Conservation (phyloP, 129 eudicot species). For the Ambrosia artemisiifolia region DNA sequence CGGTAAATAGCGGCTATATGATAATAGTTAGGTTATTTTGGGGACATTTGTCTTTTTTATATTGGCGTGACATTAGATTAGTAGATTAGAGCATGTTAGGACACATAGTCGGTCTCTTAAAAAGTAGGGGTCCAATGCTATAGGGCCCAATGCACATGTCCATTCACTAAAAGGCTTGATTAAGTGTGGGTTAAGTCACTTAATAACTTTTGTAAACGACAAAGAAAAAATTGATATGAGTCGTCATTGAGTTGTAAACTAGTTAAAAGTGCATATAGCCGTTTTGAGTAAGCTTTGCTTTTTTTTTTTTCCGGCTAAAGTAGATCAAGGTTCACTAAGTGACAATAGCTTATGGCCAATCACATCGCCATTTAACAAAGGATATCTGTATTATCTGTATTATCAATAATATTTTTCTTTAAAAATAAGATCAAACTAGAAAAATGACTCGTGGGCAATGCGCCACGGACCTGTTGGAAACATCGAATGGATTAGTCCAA, state of each 20-base stretch:
- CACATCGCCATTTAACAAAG: slow-evolving; percentile 4
- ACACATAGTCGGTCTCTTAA: background rate
- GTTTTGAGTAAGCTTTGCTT: slow-evolving; percentile 19
- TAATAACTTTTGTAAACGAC: slow-evolving; percentile 21
- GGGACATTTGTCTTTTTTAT: background rate
- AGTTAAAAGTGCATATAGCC: slow-evolving; percentile 6
- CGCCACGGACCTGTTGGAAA: no score
- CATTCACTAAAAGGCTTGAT: slow-evolving; percentile 22
- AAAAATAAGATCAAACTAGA: no score
- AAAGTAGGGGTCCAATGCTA: background rate
- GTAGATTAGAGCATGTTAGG: background rate
- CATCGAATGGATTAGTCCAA: no score
- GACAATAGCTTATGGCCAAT: slow-evolving; percentile 18
- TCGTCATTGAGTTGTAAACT: slow-evolving; percentile 16
- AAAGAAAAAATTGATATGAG: slow-evolving; percentile 1
- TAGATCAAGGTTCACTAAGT: slow-evolving; percentile 8
- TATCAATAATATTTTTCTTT: background rate
- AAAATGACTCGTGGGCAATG: no score
- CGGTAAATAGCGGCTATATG: background rate
- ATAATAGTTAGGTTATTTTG: background rate
- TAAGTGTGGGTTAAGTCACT: slow-evolving; percentile 28
- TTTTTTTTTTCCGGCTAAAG: slow-evolving; percentile 17
- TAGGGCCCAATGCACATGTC: slow-evolving; percentile 14
- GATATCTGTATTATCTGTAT: background rate
- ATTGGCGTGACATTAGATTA: background rate